Evolutionary conservation across 352 stramenopile species (phyloP).

Genomic region (Phytophthora pini): DNA sequence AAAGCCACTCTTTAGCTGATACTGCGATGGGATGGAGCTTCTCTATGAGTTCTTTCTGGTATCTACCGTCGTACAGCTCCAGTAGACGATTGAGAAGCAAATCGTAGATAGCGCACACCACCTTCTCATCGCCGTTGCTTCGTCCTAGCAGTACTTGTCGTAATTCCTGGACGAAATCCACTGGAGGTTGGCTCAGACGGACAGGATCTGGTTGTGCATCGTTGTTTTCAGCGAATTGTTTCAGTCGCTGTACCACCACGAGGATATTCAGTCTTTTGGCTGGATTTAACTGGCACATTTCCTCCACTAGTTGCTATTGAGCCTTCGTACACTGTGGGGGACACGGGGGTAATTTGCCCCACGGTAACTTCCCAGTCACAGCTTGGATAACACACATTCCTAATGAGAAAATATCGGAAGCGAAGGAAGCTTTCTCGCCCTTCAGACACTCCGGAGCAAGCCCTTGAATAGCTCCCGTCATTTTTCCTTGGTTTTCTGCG

Average conservation of each 20-base stretch:
- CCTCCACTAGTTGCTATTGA: conserved; percentile 7
- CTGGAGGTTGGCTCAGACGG: not conserved
- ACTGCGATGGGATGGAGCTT: not conserved
- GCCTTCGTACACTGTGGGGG: not conserved
- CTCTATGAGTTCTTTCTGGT: not conserved
- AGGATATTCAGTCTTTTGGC: conserved; percentile 3
- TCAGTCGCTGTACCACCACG: conserved; percentile 10
- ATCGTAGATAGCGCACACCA: not conserved
- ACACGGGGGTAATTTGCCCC: not conserved
- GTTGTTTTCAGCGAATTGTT: conserved; percentile 1
- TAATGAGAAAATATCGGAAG: conserved; percentile 21
- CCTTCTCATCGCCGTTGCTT: not conserved
- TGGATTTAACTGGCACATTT: conserved; percentile 10
- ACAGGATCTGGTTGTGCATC: too few relatives aligned
- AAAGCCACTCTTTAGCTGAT: not conserved
- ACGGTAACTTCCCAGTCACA: conserved; percentile 11
- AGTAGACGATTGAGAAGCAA: conserved; percentile 8
- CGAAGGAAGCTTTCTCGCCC: not conserved
- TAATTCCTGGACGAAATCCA: not conserved
- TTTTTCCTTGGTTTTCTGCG: not conserved
- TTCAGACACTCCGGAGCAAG: conserved; percentile 13
- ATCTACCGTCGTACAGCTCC: not conserved
- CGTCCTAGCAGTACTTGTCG: not conserved
- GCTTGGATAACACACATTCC: conserved; percentile 28
- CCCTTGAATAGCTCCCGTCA: conserved; percentile 6